phyloP scores from a whole-genome alignment of 257 asterid genomes.

The Nicotiana paniculata region DNA sequence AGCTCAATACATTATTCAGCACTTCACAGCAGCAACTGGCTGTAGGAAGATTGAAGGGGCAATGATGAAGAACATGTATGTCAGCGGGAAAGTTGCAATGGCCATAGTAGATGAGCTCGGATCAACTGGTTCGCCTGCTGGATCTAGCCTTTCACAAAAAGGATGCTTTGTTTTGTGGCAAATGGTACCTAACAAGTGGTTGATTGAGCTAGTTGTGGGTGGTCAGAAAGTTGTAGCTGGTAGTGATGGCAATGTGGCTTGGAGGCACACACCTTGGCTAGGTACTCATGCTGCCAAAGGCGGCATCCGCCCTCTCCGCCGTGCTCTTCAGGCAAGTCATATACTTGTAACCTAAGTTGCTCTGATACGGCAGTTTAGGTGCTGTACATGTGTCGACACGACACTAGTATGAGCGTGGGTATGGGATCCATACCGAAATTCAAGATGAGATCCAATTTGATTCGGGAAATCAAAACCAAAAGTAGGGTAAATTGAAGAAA shows the following conservation, averaged over 20 bases:
- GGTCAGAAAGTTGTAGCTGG: conserved; percentile 81
- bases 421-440: no score
- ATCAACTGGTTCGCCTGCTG: conserved; percentile 13
- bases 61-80: conserved; percentile 52
- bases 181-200: conserved; percentile 75
- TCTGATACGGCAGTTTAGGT: no score
- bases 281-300: conserved; percentile 81
- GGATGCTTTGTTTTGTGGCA: conserved; percentile 91
- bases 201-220: conserved; percentile 61
- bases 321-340: conserved; percentile 65
- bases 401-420: no score
- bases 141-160: conserved; percentile 29
- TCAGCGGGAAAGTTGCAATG: conserved; percentile 72
- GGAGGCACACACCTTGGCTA: conserved; percentile 94
- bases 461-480: no score
- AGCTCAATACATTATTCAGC: conserved; percentile 73
- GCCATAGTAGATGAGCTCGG: conserved; percentile 45
- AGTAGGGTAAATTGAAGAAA: no score
- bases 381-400: no score
- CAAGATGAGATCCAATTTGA: no score
- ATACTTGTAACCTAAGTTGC: no score
- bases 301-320: conserved; percentile 73
- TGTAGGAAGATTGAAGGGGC: conserved; percentile 57
- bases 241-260: conserved; percentile 75
- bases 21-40: conserved; percentile 77